Conservation (phyloP, 768 basidiomycete species). For the Termitomyces sp. region DNA sequence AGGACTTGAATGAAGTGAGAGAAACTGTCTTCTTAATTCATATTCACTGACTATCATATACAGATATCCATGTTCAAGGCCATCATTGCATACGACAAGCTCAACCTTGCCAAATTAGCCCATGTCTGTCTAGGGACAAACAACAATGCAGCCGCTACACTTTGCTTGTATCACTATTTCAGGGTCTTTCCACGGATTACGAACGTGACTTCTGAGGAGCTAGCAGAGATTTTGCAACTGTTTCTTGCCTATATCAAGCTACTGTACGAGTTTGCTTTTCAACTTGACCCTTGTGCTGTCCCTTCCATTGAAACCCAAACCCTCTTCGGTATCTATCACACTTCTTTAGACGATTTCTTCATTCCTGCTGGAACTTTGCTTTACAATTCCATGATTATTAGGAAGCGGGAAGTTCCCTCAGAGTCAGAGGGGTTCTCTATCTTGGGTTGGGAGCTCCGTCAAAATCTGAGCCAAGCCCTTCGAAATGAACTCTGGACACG, state of each 20-base stretch:
- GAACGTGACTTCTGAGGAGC: slow-evolving; percentile 18
- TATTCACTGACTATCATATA: not conserved
- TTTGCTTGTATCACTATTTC: slow-evolving; percentile 44
- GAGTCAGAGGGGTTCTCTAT: slow-evolving; percentile 3
- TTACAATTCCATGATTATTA: not conserved
- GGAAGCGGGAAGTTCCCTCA: not conserved
- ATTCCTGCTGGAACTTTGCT: slow-evolving; percentile 25
- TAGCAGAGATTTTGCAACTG: slow-evolving; percentile 25
- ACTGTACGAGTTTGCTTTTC: slow-evolving; percentile 24
- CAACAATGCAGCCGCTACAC: slow-evolving; percentile 30
- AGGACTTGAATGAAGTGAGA: not conserved
- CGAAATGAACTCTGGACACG: slow-evolving; percentile 20
- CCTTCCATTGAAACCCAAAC: slow-evolving; percentile 21
- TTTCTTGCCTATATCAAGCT: slow-evolving; percentile 33
- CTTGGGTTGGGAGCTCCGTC: slow-evolving; percentile 18
- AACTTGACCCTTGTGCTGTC: slow-evolving; percentile 20
- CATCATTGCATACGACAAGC: slow-evolving; percentile 13
- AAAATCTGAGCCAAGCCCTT: slow-evolving; percentile 22
- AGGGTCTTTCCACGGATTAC: slow-evolving; percentile 21
- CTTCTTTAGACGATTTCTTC: slow-evolving; percentile 25
- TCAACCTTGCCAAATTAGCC: slow-evolving; percentile 28
- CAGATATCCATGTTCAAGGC: slow-evolving; percentile 21
- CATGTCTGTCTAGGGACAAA: slow-evolving; percentile 22
- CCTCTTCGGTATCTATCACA: slow-evolving; percentile 29
- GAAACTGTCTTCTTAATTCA: no score